Percentiles rank a stretch among this genome's conserved stretches.
Conservation (phyloP, 495 filamentous ascomycete species). For the Lepraria neglecta region DNA sequence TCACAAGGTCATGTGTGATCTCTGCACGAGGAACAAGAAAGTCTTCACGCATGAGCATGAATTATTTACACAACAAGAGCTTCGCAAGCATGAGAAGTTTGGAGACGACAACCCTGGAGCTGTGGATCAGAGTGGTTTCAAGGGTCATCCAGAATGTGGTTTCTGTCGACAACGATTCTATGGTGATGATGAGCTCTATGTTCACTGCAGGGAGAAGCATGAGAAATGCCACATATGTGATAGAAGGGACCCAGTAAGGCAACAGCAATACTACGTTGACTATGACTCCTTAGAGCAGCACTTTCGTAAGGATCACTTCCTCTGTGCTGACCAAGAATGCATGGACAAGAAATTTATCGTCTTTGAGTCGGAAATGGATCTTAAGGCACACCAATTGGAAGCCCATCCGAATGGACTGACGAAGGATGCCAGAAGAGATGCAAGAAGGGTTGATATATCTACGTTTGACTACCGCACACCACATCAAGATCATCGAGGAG, state of each 20-base stretch:
- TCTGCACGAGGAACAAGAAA: conserved; percentile 92
- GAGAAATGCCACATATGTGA: conserved; percentile 96
- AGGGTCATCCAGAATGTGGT: conserved; percentile 87
- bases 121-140: conserved; percentile 90
- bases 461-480: conserved; percentile 70
- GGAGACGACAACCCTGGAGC: conserved; percentile 91
- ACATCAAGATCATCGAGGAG: conserved; percentile 59
- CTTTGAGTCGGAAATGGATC: conserved; percentile 86
- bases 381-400: conserved; percentile 81
- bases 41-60: conserved; percentile 98
- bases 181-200: conserved; percentile 88
- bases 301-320: conserved; percentile 80
- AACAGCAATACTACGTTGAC: conserved; percentile 83
- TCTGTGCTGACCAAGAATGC: conserved; percentile 79
- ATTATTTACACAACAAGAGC: conserved; percentile 74
- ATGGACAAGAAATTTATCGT: conserved; percentile 98
- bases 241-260: conserved; percentile 55
- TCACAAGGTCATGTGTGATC: conserved; percentile 85
- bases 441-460: conserved; percentile 78
- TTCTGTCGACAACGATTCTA: conserved; percentile 93
- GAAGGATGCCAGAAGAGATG: conserved; percentile 80
- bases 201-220: conserved; percentile 85
- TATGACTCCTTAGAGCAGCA: conserved; percentile 79
- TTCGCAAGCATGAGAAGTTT: conserved; percentile 79
- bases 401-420: conserved; percentile 68